Evolutionary conservation across 2,329 filamentous ascomycete species (phyloP), one percentile per base, ranked within the genome.

Genomic region (Calonectria montana): DNA sequence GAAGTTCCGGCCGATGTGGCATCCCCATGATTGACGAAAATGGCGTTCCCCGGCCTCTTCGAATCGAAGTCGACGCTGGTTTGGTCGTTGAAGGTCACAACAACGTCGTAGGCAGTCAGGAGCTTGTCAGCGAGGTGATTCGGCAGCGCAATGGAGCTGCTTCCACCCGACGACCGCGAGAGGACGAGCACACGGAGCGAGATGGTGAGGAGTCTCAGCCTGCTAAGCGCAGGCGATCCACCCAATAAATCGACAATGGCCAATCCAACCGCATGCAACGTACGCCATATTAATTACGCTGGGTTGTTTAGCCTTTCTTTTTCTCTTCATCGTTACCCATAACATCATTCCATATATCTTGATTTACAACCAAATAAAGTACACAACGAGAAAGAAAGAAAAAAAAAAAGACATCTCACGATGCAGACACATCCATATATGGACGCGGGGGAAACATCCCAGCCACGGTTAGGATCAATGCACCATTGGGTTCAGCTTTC

Each of bases 11-110:
- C 8, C 76, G 78, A 29, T 82, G 81, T 35, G 84, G 83, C 12
- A 81, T 87, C 16, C 86, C 85, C 43, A 86, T 88, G 86, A 83
- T 87, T 47, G 84, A 87, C 65, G 83, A 85, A 65, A 80, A 86
- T 13, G 86, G 86, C 18, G 80, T 80, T 25, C 83, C 84, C 6
- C 79, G 87, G 15, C 84, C 84, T 1, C 75, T 88, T 48, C 80
- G 78, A 27, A 81, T 88, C 37, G 80, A 84, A 29, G 82, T 90
- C 15, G 84, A 85, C 25, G 86, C 88, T 2, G 85, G 87, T 18
- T 75, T 88, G 23, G 83, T 81, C 10, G 82, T 89, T 18, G 80
- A 85, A 43, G 87, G 88, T 0, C 74, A 80, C 2, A 80, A 82
- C 13, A 89, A 89, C 65, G 74, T 88, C 15, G 74, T 89, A 7